Evolutionary conservation across 179 eudicot genomes (phyloP), one percentile per base, ranked within the genome.

Genomic region (Drosera spatulata): DNA sequence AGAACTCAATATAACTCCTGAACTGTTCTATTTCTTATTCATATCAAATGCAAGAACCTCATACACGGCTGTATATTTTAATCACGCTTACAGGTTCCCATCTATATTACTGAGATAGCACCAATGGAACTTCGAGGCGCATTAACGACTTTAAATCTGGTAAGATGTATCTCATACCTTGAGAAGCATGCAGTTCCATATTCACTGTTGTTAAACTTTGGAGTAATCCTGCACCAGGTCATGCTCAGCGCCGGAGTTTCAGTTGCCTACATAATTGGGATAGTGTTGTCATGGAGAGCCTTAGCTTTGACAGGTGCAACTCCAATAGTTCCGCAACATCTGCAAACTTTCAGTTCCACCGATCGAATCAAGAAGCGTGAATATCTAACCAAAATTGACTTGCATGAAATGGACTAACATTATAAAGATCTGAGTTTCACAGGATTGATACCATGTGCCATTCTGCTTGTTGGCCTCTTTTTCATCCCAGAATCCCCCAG

Each of bases 401-500:
- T 22, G 1, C 33, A 22, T 22, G 33, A 22, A 22, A 22, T 0
- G 33, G 33, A 22, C 33, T 22, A 0, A 22, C 33, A 22, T 22
- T 1, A 1, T 22, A 1, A 1, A 22, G 33, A 0, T 22, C 1
- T 22, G 33, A 0, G 33, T 22, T 15, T 42, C 82, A 75, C 95
- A 93, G 99, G 93, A 68, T 50, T 89, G 49, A 44, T 86, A 46
- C 99, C 99, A 43, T 86, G 95, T 65, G 88, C 77, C 45, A 61
- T 89, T 68, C 78, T 86, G 52, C 59, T 93, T 59, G 52, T 86
- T 39, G 99, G 99, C 58, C 87, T 93, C 49, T 72, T 75, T 60
- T 45, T 89, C 77, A 85, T 85, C 54, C 99, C 99, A 42, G 99
- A 93, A 61, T 93, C 97, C 59, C 99, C 99, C 15, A 79, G 99